Conservation (phyloP, 2,329 filamentous ascomycete genomes). For the Cladosporium cucumerinum region DNA sequence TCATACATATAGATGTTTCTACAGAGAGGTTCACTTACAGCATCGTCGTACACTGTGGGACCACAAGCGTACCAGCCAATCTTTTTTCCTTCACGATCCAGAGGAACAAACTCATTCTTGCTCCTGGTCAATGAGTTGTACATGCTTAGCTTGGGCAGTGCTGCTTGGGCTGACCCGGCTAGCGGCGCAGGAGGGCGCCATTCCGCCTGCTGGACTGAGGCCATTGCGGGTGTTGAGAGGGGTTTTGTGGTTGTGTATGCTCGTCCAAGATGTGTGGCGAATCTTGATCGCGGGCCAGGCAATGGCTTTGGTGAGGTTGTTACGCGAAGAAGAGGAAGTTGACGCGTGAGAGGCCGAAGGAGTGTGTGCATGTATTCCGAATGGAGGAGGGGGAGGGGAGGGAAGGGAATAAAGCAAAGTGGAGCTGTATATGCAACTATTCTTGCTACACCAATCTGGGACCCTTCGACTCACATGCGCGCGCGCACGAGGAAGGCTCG, state of each 20-base stretch:
- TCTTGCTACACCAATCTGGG: not conserved
- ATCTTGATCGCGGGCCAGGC: not conserved
- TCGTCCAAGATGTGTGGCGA: not conserved
- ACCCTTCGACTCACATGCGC: constrained; percentile 8
- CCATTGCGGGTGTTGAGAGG: constrained; percentile 1
- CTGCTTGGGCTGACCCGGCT: constrained; percentile 21
- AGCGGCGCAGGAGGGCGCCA: constrained; percentile 36
- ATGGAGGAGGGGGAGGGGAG: not conserved
- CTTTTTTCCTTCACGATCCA: constrained; percentile 63
- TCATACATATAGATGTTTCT: not conserved
- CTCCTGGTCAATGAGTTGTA: constrained; percentile 76
- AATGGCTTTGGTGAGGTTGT: not conserved
- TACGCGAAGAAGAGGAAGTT: constrained; percentile 4
- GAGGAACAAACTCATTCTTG: constrained; percentile 71
- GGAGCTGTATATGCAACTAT: constrained; percentile 8
- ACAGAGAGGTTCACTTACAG: constrained; percentile 31
- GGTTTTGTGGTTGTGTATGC: constrained; percentile 9
- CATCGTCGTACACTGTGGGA: constrained; percentile 75
- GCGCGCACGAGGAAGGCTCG: not conserved
- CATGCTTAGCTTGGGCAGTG: constrained; percentile 61
- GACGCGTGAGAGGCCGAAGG: constrained; percentile 12
- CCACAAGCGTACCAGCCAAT: constrained; percentile 88
- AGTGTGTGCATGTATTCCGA: constrained; percentile 15
- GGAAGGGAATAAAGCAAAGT: not conserved
- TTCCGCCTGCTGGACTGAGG: constrained; percentile 22